Conservation (phyloP, 257 asterid genomes). For the Solanum etuberosum region DNA sequence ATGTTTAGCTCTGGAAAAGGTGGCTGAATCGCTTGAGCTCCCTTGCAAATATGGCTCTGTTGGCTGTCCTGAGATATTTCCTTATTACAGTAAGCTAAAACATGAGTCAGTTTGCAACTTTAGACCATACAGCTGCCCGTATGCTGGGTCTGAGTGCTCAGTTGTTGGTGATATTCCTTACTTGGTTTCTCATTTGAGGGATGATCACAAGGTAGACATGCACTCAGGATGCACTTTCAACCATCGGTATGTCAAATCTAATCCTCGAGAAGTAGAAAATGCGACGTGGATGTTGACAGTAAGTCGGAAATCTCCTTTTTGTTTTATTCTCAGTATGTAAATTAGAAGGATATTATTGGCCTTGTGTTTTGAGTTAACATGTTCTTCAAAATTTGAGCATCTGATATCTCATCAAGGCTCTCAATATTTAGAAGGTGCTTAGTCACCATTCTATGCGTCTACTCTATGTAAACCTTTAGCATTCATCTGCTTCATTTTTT, state of each 20-base stretch:
- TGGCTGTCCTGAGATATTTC: conserved; percentile 6
- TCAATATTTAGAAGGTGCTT: neutral
- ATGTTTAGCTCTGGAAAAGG: conserved; percentile 10
- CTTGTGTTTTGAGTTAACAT: neutral
- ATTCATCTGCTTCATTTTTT: neutral
- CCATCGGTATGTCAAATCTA: conserved; percentile 12
- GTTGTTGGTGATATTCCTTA: conserved; percentile 10
- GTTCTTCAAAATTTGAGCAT: neutral
- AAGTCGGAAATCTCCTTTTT: neutral
- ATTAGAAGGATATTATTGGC: neutral
- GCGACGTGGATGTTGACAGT: conserved; percentile 12
- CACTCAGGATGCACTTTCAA: conserved; percentile 11
- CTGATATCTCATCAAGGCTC: neutral
- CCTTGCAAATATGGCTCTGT: conserved; percentile 10
- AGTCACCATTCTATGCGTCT: neutral
- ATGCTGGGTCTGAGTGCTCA: conserved; percentile 11
- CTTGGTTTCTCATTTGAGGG: conserved; percentile 12
- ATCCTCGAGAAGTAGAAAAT: conserved; percentile 12
- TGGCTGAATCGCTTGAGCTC: conserved; percentile 9
- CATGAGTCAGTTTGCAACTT: conserved; percentile 6
- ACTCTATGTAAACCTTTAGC: neutral
- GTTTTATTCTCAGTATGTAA: neutral
- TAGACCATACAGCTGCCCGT: conserved; percentile 8
- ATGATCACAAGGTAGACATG: conserved; percentile 15
- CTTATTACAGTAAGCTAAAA: conserved; percentile 10